Conservation (phyloP, 306 rosid genomes). For the Dryas octopetala region DNA sequence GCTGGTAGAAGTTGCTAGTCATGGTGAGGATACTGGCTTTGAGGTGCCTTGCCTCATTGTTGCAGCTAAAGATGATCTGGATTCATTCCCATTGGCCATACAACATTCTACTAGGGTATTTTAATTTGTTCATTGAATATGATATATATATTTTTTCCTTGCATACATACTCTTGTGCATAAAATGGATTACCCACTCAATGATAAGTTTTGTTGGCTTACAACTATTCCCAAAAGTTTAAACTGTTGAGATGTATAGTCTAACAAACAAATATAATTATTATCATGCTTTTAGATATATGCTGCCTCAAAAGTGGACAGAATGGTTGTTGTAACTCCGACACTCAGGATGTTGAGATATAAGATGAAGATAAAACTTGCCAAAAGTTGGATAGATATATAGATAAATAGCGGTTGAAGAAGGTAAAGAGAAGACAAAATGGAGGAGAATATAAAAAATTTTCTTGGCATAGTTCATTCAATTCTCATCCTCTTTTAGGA, state of each 20-base stretch:
- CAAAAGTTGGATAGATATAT: not conserved
- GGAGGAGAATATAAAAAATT: not conserved
- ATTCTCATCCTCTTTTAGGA: not conserved
- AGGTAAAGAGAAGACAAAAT: not conserved
- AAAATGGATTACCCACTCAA: not conserved
- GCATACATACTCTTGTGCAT: not conserved
- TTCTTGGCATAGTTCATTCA: not conserved
- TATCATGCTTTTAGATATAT: not conserved
- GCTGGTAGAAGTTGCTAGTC: slow-evolving; percentile 82
- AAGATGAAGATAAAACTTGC: no score
- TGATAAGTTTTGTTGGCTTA: not conserved
- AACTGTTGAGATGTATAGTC: not conserved
- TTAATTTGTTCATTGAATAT: slow-evolving; percentile 4
- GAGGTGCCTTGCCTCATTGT: slow-evolving; percentile 98
- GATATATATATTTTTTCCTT: not conserved
- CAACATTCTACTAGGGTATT: slow-evolving; percentile 90
- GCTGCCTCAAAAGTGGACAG: no score
- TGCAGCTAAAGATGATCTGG: slow-evolving; percentile 93
- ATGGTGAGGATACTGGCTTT: slow-evolving; percentile 92
- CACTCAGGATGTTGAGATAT: not conserved
- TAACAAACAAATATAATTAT: not conserved
- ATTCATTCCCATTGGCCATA: slow-evolving; percentile 85
- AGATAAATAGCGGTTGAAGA: not conserved
- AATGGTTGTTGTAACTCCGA: not conserved
- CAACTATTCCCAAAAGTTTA: not conserved